Evolutionary conservation across 805 yeast genomes (phyloP), one percentile per base, ranked within the genome.

Genomic region (Peterozyma xylosa): DNA sequence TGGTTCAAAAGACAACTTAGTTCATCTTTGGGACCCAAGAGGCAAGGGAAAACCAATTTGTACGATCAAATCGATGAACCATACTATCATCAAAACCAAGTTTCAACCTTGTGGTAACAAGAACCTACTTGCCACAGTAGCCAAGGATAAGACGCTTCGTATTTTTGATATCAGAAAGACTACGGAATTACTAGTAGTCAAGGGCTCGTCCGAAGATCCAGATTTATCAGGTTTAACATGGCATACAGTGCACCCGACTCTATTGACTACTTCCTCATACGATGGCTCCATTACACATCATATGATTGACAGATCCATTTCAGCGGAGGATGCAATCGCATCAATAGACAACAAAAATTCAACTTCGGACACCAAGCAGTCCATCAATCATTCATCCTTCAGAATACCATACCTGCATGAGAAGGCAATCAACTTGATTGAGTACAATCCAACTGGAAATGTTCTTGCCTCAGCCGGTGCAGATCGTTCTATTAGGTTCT

Each of bases 1-100:
- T 50, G 99, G 97, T 0, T 93, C 98, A 0, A 93, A 95, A 60
- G 99, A 93, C 63, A 95, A 95, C 62, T 67, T 89, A 52, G 77
- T 93, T 39, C 89, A 90, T 63, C 68, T 93, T 21, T 93, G 99
- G 99, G 99, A 93, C 59, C 99, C 99, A 10, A 73, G 99, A 49
- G 38, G 44, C 30, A 43, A 43, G 21, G 80, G 83, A 0, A 71
- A 72, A 39, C 81, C 91, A 50, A 68, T 93, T 6, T 70, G 88
- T 2, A 90, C 97, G 0, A 62, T 93, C 29, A 87, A 89, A 56
- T 96, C 95, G 11, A 91, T 87, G 64, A 93, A 95, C 56, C 96
- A 93, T 63, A 91, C 98, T 0, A 87, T 93, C n/a, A 78, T 88
- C 30, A 80, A 82, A 53, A 80, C 95, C 1, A 70, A 76, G 55